Evolutionary conservation across 805 yeast species (phyloP).

Genomic region (Wickerhamomyces pijperi): DNA sequence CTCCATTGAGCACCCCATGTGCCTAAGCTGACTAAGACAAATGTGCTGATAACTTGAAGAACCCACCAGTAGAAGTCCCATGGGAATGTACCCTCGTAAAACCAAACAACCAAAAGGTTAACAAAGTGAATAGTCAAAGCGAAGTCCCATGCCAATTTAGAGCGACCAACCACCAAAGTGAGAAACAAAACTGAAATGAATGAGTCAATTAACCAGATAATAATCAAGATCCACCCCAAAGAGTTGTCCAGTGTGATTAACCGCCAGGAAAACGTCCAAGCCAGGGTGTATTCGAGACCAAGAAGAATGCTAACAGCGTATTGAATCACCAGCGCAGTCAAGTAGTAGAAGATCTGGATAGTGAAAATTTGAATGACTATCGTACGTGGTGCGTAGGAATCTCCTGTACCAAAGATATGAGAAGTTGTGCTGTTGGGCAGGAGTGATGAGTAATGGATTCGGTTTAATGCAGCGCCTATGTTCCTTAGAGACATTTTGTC

Average conservation of each 20-base stretch:
- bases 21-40: constrained; percentile 65
- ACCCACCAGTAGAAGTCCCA: constrained; percentile 73
- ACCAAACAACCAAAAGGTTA: constrained; percentile 59
- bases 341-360: constrained; percentile 70
- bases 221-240: constrained; percentile 62
- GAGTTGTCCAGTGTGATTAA: constrained; percentile 63
- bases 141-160: constrained; percentile 93
- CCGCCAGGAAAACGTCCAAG: constrained; percentile 77
- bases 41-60: constrained; percentile 57
- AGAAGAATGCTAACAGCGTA: constrained; percentile 52
- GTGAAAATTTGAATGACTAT: constrained; percentile 63
- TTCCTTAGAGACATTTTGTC: not conserved
- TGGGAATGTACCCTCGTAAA: constrained; percentile 60
- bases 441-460: constrained; percentile 1
- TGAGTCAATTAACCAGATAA: constrained; percentile 76
- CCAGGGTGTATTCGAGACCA: constrained; percentile 58
- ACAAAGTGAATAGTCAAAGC: constrained; percentile 87
- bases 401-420: constrained; percentile 2
- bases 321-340: constrained; percentile 58
- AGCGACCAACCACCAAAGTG: constrained; percentile 81
- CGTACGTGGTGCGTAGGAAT: constrained; percentile 36
- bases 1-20: constrained; percentile 89
- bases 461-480: constrained; percentile 1
- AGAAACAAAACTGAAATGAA: constrained; percentile 75
- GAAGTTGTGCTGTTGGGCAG: not conserved